Evolutionary conservation across 192 early-diverging fungal genomes (phyloP), one percentile per base, ranked within the genome.

Genomic region (Coemansia sp.): DNA sequence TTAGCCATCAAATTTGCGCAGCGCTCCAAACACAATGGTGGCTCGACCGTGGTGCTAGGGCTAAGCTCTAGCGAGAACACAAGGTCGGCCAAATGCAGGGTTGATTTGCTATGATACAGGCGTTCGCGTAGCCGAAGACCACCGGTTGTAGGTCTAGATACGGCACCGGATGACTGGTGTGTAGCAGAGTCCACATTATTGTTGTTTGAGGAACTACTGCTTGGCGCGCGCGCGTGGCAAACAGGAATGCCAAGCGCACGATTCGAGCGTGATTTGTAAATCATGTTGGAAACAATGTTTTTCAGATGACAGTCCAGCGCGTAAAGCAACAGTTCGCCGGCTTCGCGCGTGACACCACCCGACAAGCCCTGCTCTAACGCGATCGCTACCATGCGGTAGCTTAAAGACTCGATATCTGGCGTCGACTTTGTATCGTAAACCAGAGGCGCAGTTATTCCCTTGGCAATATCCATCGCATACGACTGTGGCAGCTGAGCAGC

Each of bases 231-330:
- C 2, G 56, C 45, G 52, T 52, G 52, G 55, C 61, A 60, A 34
- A 82, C 80, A 1, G 74, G 75, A 20, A 83, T 86, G 18, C 87
- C 88, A 51, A 88, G 71, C 4, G 87, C 69, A 22, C 87, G 84
- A 72, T 89, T 89, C 5, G 83, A 77, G 29, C 90, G 80, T 38
- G 84, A 69, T 56, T 89, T 89, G 77, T 83, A 85, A 29, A 91
- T 86, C 57, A 85, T 85, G 30, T 87, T 89, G 29, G 86, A 87
- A 45, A 91, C 77, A 11, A 89, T 79, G 55, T 86, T 86, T 58
- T 89, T 88, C 58, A 91, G 77, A 59, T 91, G 88, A 56, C 83
- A 86, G 77, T 91, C 90, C 63, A 90, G 75, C 5, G 88, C 87
- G 60, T 87, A 87, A 34, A 90, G 60, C 75, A 91, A 80, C 28